These are phyloP conservation scores for Erythrophleum fordii DNA, from an alignment of 306 rosid genomes.

Conservation along the genomic window DNA sequence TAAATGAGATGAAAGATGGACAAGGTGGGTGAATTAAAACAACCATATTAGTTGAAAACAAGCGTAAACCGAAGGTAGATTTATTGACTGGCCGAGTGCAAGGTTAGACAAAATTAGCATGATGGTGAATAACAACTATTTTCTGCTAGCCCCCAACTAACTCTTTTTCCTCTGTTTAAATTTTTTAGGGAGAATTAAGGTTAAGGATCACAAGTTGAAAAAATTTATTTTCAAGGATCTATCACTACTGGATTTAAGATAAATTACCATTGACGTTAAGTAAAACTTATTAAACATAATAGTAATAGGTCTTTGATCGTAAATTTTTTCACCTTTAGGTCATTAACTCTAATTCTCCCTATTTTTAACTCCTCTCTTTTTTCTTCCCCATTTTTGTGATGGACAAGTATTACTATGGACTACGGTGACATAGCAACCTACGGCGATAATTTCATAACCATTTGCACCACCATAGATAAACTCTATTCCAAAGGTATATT, in stretches of 20 bases:
- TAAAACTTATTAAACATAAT: too few species aligned
- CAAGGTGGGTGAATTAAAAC: background rate
- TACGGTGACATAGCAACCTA: slow-evolving; percentile 1
- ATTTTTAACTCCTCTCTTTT: background rate
- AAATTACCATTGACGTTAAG: too few species aligned
- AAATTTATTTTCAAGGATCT: too few species aligned
- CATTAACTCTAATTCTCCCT: too few species aligned
- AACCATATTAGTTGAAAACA: background rate
- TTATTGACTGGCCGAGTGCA: background rate
- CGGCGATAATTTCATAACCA: slow-evolving; percentile 12
- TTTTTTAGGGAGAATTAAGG: too few species aligned
- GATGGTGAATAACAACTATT: background rate
- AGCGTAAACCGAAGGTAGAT: background rate
- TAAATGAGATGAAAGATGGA: too few species aligned
- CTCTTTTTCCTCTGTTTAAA: background rate
- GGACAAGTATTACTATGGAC: slow-evolving; percentile 8
- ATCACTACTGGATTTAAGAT: too few species aligned
- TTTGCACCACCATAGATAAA: slow-evolving; percentile 14
- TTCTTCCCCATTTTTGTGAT: background rate
- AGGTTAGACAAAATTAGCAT: background rate
- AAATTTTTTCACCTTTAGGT: too few species aligned
- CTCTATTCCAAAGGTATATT: slow-evolving; percentile 17
- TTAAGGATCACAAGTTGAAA: too few species aligned
- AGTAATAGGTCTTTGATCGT: too few species aligned
- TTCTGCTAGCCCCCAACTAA: background rate